A percentile compares a stretch with the other conserved stretches of the same genome.
Evolutionary conservation across 352 stramenopile species (phyloP).

Genomic region (Pythium guiyangense): DNA sequence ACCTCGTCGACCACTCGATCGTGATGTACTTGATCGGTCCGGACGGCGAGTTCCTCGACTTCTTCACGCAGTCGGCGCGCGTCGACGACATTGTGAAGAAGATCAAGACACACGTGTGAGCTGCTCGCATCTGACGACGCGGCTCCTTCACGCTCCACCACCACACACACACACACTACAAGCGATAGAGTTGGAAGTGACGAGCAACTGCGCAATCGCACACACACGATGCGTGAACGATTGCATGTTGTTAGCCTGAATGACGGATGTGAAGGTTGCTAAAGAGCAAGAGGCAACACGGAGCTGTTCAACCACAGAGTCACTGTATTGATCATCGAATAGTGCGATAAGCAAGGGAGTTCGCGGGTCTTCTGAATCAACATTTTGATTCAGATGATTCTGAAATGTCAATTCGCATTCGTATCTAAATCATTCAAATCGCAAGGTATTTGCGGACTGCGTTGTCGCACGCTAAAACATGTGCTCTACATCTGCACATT

Average conservation of each 20-base stretch:
- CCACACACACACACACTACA: not conserved
- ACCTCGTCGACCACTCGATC: constrained; percentile 99
- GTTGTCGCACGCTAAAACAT: no score
- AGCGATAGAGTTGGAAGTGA: not conserved
- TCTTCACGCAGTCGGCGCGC: constrained; percentile 97
- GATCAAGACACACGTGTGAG: constrained; percentile 81
- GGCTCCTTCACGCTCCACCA: not conserved
- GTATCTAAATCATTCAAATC: no score
- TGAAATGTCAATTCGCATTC: no score
- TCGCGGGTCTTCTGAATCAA: no score
- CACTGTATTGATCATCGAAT: not conserved
- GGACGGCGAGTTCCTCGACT: constrained; percentile 97
- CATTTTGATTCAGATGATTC: no score
- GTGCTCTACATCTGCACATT: no score
- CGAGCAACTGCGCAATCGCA: not conserved
- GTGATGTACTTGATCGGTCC: constrained; percentile 98
- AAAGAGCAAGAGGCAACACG: not conserved
- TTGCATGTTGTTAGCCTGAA: not conserved
- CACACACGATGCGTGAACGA: not conserved
- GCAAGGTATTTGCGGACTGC: no score
- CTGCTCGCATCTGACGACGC: not conserved
- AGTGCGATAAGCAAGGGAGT: no score
- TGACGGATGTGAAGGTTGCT: not conserved
- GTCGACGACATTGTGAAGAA: constrained; percentile 94
- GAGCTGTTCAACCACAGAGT: not conserved